Conservation (phyloP, 2,329 filamentous ascomycete genomes). For the Calycina marina region DNA sequence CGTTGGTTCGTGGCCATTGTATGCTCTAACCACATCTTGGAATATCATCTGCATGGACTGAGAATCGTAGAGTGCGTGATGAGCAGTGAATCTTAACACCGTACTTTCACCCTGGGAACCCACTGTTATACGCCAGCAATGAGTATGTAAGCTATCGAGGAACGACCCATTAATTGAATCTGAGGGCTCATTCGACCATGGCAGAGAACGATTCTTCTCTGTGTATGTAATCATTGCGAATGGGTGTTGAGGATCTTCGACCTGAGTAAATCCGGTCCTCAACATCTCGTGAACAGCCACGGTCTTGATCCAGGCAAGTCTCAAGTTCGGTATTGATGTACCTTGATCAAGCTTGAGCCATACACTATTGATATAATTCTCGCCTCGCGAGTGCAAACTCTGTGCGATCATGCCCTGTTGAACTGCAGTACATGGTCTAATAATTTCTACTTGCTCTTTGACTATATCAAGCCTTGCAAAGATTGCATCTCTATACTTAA, state of each 20-base stretch:
- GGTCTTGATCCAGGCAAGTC: conserved; percentile 43
- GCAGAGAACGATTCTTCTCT: conserved; percentile 21
- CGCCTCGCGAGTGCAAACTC: conserved; percentile 51
- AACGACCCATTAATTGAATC: no score
- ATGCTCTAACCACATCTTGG: conserved; percentile 34
- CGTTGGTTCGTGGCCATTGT: conserved; percentile 20
- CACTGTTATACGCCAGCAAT: conserved; percentile 19
- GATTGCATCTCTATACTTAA: conserved; percentile 23
- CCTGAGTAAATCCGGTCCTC: conserved; percentile 54
- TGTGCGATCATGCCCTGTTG: conserved; percentile 70
- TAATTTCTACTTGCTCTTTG: conserved; percentile 30
- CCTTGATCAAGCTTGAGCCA: conserved; percentile 33
- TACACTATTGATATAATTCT: conserved; percentile 64
- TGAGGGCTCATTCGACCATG: conserved; percentile 27
- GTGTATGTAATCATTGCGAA: conserved; percentile 63
- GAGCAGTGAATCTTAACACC: conserved; percentile 23
- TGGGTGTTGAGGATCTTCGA: conserved; percentile 42
- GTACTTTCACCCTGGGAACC: conserved; percentile 2
- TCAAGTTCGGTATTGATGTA: conserved; percentile 29
- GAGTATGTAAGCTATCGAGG: background rate
- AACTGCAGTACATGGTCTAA: conserved; percentile 66
- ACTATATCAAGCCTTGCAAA: conserved; percentile 12
- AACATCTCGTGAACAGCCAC: conserved; percentile 52
- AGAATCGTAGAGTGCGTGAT: conserved; percentile 82
- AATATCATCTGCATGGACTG: conserved; percentile 55